Evolutionary conservation across 2,329 filamentous ascomycete species (phyloP).

Genomic region (Cercospora brassicicola): DNA sequence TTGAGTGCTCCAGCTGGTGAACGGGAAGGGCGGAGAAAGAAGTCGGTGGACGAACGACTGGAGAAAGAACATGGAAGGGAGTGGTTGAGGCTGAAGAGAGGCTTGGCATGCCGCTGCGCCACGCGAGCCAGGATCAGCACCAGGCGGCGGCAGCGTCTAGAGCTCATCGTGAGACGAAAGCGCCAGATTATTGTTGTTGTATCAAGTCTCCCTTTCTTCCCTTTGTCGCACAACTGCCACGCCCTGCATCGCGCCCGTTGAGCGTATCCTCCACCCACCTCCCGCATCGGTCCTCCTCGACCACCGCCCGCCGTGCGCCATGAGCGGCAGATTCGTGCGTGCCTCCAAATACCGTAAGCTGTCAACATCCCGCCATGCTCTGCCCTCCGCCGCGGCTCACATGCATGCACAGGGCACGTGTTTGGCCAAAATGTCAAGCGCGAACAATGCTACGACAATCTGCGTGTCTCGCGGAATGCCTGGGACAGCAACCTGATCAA

Average conservation of each 20-base stretch:
- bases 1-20: background rate
- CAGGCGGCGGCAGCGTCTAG: background rate
- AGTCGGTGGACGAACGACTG: background rate
- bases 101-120: background rate
- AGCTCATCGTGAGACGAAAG: background rate
- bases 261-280: background rate
- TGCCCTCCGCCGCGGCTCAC: slow-evolving; percentile 17
- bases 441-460: slow-evolving; percentile 98
- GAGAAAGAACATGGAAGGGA: background rate
- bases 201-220: background rate
- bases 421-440: slow-evolving; percentile 95
- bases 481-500: slow-evolving; percentile 99
- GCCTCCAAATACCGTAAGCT: slow-evolving; percentile 70
- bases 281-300: background rate
- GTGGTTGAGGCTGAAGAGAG: background rate
- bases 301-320: slow-evolving; percentile 36
- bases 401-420: slow-evolving; percentile 73
- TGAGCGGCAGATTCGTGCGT: slow-evolving; percentile 72
- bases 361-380: slow-evolving; percentile 3
- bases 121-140: background rate
- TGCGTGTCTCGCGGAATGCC: slow-evolving; percentile 95
- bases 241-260: background rate
- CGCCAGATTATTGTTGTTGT: background rate
- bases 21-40: background rate
- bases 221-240: background rate